phyloP scores from a whole-genome alignment of 345 rosid species.

The Turritis glabra region DNA sequence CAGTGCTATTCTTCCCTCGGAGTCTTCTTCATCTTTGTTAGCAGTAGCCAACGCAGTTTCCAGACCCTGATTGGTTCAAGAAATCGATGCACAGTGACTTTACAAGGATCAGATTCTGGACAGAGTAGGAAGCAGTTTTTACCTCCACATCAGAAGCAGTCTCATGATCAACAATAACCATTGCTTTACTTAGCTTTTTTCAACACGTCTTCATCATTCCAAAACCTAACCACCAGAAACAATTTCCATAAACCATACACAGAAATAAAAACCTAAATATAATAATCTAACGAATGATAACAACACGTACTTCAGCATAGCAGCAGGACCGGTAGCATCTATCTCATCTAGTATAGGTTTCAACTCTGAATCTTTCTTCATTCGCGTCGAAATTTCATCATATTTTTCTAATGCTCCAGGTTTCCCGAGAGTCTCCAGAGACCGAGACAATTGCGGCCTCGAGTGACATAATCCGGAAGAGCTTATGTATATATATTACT shows the following conservation, averaged over 20 bases:
- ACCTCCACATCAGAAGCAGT: background rate
- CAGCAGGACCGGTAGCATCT: conserved; percentile 72
- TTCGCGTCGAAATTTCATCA: conserved; percentile 63
- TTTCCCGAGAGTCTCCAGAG: conserved; percentile 27
- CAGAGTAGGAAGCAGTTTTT: background rate
- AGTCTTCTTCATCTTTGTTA: conserved; percentile 75
- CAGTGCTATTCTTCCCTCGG: conserved; percentile 81
- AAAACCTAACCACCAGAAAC: too few relatives aligned
- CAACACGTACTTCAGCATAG: conserved; percentile 63
- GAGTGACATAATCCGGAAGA: too few relatives aligned
- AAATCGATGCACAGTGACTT: background rate
- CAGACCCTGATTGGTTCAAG: conserved; percentile 52
- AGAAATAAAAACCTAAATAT: background rate
- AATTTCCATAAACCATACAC: background rate
- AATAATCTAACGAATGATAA: background rate
- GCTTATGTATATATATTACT: too few relatives aligned
- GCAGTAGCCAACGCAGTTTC: background rate
- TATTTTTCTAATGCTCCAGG: conserved; percentile 61
- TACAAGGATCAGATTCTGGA: background rate
- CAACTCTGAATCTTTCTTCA: conserved; percentile 59
- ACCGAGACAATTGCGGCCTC: too few relatives aligned
- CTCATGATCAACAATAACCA: too few relatives aligned
- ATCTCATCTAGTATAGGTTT: conserved; percentile 76
- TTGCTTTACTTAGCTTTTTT: too few relatives aligned
- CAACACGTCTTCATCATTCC: too few relatives aligned